Base-by-base conservation (phyloP, 805 yeast species). In the Metschnikowia arizonensis region DNA sequence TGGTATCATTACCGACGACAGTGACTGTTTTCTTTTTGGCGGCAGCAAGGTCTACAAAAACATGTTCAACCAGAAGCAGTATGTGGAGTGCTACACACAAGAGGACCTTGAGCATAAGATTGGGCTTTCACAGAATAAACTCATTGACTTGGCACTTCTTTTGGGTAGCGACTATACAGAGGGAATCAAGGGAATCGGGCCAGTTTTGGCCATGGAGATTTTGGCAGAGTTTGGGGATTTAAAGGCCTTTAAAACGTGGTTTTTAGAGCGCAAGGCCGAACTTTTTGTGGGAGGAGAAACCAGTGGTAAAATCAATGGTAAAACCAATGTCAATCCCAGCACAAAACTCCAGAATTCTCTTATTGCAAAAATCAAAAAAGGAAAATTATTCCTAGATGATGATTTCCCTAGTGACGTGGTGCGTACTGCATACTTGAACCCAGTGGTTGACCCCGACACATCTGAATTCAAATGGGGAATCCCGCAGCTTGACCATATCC, bases 1-100 rank as follows among this genome's bases (percentile, higher is more conserved):
- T 63, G 99, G 99, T 0, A 84, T 93, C 5, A 83, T 93, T 19
- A 93, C 99, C 0, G 99, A 93, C 65, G 99, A 93, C 69, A 88
- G 96, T 53, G 99, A 93, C 75, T 89, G 95, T 40, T 93, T 93
- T 55, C 64, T 93, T 30, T 93, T 93, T 70, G 98, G 98, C 0
- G 96, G 96, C 1, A 79, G 79, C 44, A 73, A 68, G 33, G 79
- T 93, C 3, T 93, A 91, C 64, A 85, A 89, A 54, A 91, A 93
- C 64, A 83, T 93, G 91, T 93, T 93, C 68, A 89, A 85, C 59
- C 97, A 91, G 62, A 86, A 88, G 56, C 84, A 86, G 53, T 90
- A 81, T 62, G 98, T 91, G 29, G 99, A 93, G 61, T 85, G 83
- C 56, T 93, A 89, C 59, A 72, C 78, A 31, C 63, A 72, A 31